A percentile compares a stretch with the other conserved stretches of the same genome.
Conservation (phyloP, 1,284 basidiomycete genomes). For the Anthracocystis panici-leucophaei region DNA sequence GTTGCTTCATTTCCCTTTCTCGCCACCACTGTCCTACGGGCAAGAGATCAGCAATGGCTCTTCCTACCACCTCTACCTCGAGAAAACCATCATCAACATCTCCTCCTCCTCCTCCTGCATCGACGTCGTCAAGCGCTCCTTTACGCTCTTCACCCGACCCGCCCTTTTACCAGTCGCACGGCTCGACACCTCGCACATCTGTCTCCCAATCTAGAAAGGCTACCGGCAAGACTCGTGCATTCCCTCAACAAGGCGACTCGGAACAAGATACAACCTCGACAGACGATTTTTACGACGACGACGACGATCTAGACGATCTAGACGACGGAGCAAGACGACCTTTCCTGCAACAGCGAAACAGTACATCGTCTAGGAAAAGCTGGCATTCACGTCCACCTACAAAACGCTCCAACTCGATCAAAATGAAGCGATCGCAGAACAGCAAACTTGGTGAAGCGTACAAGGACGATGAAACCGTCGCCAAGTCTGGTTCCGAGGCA, state of each 20-base stretch:
- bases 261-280: conserved; percentile 25
- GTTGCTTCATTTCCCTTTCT: neutral
- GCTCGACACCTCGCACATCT: conserved; percentile 34
- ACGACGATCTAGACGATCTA: conserved; percentile 18
- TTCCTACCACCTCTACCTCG: conserved; percentile 13
- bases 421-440: conserved; percentile 41
- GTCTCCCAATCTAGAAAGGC: conserved; percentile 17
- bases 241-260: conserved; percentile 4
- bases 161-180: conserved; percentile 37
- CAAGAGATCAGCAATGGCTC: conserved; percentile 23
- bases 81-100: conserved; percentile 8
- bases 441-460: conserved; percentile 13
- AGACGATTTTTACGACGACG: conserved; percentile 40
- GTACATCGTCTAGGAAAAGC: conserved; percentile 18
- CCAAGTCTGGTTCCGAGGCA: conserved; percentile 8
- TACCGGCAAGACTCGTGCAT: conserved; percentile 24
- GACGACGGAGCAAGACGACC: conserved; percentile 23
- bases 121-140: conserved; percentile 13
- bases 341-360: conserved; percentile 15
- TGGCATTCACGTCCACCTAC: conserved; percentile 11
- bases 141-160: conserved; percentile 31
- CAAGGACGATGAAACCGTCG: conserved; percentile 24
- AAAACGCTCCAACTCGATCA: conserved; percentile 38
- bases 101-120: neutral
- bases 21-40: conserved; percentile 8